Evolutionary conservation across 1,139 yeast genomes (phyloP).

Genomic region (Kurtzmaniella quercitrusa): DNA sequence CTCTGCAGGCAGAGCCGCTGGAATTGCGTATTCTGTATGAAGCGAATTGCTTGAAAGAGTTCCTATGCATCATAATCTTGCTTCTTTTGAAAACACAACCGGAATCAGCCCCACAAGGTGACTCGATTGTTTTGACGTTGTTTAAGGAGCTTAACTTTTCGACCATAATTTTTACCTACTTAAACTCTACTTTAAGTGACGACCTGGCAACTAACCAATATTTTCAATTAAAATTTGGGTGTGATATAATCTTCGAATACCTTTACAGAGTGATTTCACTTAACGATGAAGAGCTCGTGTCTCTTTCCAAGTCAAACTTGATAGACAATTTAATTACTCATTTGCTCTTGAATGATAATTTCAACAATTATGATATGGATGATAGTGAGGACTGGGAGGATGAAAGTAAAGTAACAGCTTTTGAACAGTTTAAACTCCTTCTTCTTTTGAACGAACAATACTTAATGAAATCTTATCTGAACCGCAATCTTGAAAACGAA

Average conservation of each 20-base stretch:
- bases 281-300: slow-evolving; percentile 30
- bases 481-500: slow-evolving; percentile 33
- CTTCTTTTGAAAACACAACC: slow-evolving; percentile 27
- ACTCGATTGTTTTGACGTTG: slow-evolving; percentile 20
- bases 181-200: slow-evolving; percentile 17
- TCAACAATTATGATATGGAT: slow-evolving; percentile 32
- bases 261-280: slow-evolving; percentile 34
- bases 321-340: slow-evolving; percentile 44
- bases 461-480: slow-evolving; percentile 55
- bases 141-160: slow-evolving; percentile 44
- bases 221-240: slow-evolving; percentile 34
- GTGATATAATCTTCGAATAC: slow-evolving; percentile 44
- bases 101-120: slow-evolving; percentile 8
- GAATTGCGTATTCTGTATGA: slow-evolving; percentile 18
- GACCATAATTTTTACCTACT: slow-evolving; percentile 39
- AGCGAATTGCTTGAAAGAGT: slow-evolving; percentile 29
- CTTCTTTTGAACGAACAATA: slow-evolving; percentile 81
- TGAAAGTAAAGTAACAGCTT: slow-evolving; percentile 61
- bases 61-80: slow-evolving; percentile 32
- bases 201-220: slow-evolving; percentile 18
- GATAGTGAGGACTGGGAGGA: slow-evolving; percentile 43
- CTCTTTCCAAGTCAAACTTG: slow-evolving; percentile 25
- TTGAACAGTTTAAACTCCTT: slow-evolving; percentile 69
- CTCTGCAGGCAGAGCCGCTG: slow-evolving; percentile 4
- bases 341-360: slow-evolving; percentile 49